Conservation (phyloP, 495 filamentous ascomycete genomes). For the Penicillium longicatenatum region DNA sequence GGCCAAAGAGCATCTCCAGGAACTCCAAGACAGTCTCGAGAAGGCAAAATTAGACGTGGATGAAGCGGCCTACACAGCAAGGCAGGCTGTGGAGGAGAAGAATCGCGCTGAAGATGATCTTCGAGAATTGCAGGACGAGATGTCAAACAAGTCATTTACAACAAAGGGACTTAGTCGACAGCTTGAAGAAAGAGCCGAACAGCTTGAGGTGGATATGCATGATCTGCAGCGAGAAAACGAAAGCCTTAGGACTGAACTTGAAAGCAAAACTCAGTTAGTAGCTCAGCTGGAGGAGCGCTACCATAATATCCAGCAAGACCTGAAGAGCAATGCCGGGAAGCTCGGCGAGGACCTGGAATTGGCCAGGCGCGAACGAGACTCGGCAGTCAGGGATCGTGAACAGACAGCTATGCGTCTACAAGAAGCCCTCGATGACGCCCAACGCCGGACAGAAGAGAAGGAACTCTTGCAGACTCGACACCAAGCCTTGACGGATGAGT, state of each 20-base stretch:
- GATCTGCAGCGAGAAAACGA: slow-evolving; percentile 60
- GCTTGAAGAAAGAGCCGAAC: slow-evolving; percentile 68
- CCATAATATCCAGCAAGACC: slow-evolving; percentile 44
- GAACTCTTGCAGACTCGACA: slow-evolving; percentile 70
- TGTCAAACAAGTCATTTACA: slow-evolving; percentile 75
- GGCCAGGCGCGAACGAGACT: slow-evolving; percentile 40
- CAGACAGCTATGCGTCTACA: slow-evolving; percentile 51
- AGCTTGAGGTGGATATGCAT: slow-evolving; percentile 64
- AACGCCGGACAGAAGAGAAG: slow-evolving; percentile 64
- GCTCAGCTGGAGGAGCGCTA: slow-evolving; percentile 43
- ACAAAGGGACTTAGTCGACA: slow-evolving; percentile 76
- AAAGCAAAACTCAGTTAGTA: slow-evolving; percentile 48
- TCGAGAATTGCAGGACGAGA: slow-evolving; percentile 69
- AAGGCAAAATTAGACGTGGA: slow-evolving; percentile 52
- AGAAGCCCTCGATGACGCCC: slow-evolving; percentile 54
- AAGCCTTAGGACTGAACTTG: slow-evolving; percentile 49
- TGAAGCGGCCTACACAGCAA: slow-evolving; percentile 60
- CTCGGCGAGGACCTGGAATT: slow-evolving; percentile 47
- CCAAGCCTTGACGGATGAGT: slow-evolving; percentile 68
- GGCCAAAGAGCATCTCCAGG: slow-evolving; percentile 57
- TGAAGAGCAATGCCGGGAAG: slow-evolving; percentile 41
- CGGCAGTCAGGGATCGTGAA: slow-evolving; percentile 37
- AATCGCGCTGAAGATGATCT: slow-evolving; percentile 50
- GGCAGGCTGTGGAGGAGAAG: slow-evolving; percentile 65
- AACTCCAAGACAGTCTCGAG: slow-evolving; percentile 62